Conservation (phyloP, 495 filamentous ascomycete species). For the Aspergillus conjunctus region DNA sequence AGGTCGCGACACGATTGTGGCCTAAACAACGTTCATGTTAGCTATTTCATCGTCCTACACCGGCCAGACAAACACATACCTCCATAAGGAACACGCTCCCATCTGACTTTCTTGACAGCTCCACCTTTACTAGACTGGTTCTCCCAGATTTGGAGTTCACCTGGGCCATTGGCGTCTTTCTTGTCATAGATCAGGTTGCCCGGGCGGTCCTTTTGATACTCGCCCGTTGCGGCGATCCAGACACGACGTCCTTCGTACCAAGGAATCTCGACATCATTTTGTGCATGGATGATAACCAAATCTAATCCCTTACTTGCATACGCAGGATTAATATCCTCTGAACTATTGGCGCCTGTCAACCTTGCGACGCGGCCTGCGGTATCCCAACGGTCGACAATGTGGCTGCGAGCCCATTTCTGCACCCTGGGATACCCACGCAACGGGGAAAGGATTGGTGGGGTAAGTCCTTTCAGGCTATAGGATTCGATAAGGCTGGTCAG, state of each 20-base stretch:
- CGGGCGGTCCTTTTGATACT: constrained; percentile 53
- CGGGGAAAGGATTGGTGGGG: constrained; percentile 82
- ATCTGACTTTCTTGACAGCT: constrained; percentile 50
- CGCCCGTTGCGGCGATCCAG: constrained; percentile 48
- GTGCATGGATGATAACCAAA: constrained; percentile 74
- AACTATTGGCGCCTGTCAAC: constrained; percentile 37
- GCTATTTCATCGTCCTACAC: no score
- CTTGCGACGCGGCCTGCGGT: constrained; percentile 52
- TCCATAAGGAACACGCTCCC: constrained; percentile 51
- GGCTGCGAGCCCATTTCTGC: constrained; percentile 46
- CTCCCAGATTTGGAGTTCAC: constrained; percentile 42
- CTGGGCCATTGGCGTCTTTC: constrained; percentile 32
- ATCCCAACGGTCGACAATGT: constrained; percentile 59
- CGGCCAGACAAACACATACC: constrained; percentile 35
- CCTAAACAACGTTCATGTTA: constrained; percentile 30
- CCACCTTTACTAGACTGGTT: constrained; percentile 36
- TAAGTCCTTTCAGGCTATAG: constrained; percentile 70
- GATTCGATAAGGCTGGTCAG: constrained; percentile 70
- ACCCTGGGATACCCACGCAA: constrained; percentile 59
- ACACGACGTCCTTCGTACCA: constrained; percentile 56
- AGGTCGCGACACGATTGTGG: constrained; percentile 54
- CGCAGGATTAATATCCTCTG: constrained; percentile 24
- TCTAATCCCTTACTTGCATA: constrained; percentile 56
- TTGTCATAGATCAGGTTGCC: constrained; percentile 50
- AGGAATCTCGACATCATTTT: constrained; percentile 76